A percentile compares a stretch with the other conserved stretches of the same genome.
These are phyloP conservation scores for Phytophthora hibernalis DNA, from an alignment of 352 stramenopile species.

Conservation along the genomic window DNA sequence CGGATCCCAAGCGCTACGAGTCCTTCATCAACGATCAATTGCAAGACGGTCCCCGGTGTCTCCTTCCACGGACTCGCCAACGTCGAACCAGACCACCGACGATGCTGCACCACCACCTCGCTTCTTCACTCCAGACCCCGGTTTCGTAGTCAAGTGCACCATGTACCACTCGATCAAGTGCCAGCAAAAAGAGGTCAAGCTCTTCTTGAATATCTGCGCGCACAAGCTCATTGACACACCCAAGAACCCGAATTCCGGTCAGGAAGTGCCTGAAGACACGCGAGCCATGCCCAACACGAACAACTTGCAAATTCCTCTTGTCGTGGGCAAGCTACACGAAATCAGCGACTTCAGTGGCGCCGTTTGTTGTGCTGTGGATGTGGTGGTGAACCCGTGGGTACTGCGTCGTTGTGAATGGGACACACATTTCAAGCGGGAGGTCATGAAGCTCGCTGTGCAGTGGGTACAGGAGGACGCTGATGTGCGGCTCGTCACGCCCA, in stretches of 20 bases:
- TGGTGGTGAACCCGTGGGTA: slow-evolving; percentile 85
- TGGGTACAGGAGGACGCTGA: slow-evolving; percentile 80
- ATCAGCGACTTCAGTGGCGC: slow-evolving; percentile 54
- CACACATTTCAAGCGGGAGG: slow-evolving; percentile 80
- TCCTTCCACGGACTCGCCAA: slow-evolving; percentile 8
- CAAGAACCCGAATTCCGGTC: slow-evolving; percentile 77
- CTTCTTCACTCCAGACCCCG: slow-evolving; percentile 72
- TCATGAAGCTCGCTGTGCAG: slow-evolving; percentile 79
- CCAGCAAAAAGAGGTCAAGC: slow-evolving; percentile 66
- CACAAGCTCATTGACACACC: slow-evolving; percentile 76
- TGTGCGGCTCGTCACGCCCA: slow-evolving; percentile 42
- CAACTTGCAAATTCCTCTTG: slow-evolving; percentile 81
- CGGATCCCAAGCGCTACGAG: slow-evolving; percentile 76
- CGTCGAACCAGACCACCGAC: slow-evolving; percentile 7
- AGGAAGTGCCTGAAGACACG: slow-evolving; percentile 65
- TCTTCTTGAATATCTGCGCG: slow-evolving; percentile 85
- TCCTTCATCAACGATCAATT: slow-evolving; percentile 87
- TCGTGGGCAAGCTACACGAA: slow-evolving; percentile 65
- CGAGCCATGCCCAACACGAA: slow-evolving; percentile 69
- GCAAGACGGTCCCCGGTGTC: slow-evolving; percentile 55
- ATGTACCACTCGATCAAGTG: slow-evolving; percentile 67
- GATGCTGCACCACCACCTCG: slow-evolving; percentile 35
- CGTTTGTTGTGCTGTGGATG: slow-evolving; percentile 59
- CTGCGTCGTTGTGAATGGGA: slow-evolving; percentile 78
- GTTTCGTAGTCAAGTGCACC: slow-evolving; percentile 82